These are phyloP conservation scores for Globisporangium nagaii DNA, from an alignment of 352 stramenopile genomes.

Conservation along the genomic window DNA sequence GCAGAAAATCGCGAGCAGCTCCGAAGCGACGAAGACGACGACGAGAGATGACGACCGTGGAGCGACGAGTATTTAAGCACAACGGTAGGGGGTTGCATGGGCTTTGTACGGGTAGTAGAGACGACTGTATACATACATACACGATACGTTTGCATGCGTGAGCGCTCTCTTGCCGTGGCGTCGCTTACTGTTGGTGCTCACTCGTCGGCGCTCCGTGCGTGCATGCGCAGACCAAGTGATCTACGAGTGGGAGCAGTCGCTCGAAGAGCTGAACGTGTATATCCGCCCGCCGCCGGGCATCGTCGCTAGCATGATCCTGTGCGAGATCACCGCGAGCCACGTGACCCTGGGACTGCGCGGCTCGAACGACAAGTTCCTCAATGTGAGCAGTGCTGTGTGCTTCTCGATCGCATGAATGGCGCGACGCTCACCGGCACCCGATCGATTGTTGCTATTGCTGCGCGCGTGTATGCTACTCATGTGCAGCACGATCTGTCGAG, in stretches of 20 bases:
- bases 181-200: background rate
- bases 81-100: conserved; percentile 28
- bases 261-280: conserved; percentile 95
- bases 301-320: conserved; percentile 79
- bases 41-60: conserved; percentile 23
- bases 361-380: conserved; percentile 89
- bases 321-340: conserved; percentile 86
- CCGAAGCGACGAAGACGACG: background rate
- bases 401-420: no score
- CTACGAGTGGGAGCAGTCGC: conserved; percentile 97
- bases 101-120: conserved; percentile 4
- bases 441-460: no score
- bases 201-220: no score
- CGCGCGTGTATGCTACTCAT: no score
- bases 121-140: background rate
- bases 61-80: conserved; percentile 67
- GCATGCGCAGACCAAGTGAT: conserved; percentile 74
- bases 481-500: conserved; percentile 88
- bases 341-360: conserved; percentile 88
- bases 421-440: no score
- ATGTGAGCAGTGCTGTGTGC: conserved; percentile 38
- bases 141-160: background rate
- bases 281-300: conserved; percentile 87
- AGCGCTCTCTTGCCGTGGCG: background rate
- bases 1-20: background rate